phyloP scores from a whole-genome alignment of 768 basidiomycete genomes.

The Pleurotus pulmonarius region DNA sequence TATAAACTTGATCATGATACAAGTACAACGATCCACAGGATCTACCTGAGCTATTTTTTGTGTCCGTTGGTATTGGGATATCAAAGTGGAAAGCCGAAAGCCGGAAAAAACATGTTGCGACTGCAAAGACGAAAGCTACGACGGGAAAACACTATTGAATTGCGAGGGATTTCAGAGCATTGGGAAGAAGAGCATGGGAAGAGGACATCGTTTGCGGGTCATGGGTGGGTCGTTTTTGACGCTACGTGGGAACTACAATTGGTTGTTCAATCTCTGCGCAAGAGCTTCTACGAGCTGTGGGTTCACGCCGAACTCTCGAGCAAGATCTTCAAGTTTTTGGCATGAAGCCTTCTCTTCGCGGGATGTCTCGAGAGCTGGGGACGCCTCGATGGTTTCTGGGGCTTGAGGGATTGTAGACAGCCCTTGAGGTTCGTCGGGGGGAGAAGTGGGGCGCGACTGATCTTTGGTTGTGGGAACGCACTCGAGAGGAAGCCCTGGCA shows the following conservation, averaged over 20 bases:
- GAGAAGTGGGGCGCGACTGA: no score
- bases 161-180: not conserved
- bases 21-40: not conserved
- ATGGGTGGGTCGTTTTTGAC: not conserved
- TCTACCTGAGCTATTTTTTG: not conserved
- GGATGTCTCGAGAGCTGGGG: not conserved
- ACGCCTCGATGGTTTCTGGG: not conserved
- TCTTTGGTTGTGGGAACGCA: no score
- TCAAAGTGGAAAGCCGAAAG: not conserved
- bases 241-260: not conserved
- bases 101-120: not conserved
- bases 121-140: not conserved
- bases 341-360: not conserved
- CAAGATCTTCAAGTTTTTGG: constrained; percentile 48
- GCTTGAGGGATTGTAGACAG: not conserved
- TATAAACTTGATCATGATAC: not conserved
- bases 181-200: not conserved
- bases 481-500: no score
- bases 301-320: constrained; percentile 73
- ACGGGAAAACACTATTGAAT: not conserved
- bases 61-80: not conserved
- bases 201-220: not conserved
- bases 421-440: no score
- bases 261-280: constrained; percentile 45
- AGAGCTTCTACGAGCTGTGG: constrained; percentile 64